Base-by-base conservation (phyloP, 2,329 filamentous ascomycete genomes). In the Catunica adiposa region DNA sequence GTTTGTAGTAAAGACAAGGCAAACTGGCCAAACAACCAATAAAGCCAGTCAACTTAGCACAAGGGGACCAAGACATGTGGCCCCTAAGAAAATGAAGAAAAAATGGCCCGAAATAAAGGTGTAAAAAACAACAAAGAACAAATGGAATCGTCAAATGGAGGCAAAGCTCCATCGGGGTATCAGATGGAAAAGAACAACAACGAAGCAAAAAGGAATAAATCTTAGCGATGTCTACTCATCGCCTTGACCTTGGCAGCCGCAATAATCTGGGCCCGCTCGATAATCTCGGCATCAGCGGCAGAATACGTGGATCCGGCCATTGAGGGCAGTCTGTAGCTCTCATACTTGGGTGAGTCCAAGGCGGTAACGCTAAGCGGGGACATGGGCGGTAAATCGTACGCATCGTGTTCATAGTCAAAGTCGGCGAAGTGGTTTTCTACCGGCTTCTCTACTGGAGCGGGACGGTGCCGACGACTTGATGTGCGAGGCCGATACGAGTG, bases 321-420 rank as follows among this genome's bases (percentile, higher is more conserved):
- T 15, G 38, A 53, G 5, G 47, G 23, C 3, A 56, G 54, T 17
- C 54, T 40, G 11, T 17, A 15, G 6, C 15, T 34, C 11, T n/a
- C 23, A 22, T 48, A 29, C 25, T 34, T 17, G 40, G 25, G 11
- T n/a, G 51, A 40, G 1, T 37, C 51, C n/a, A 23, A 25, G 25
- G 17, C 31, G 6, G 7, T 11, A 25, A 17, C 14, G 9, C 17
- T 22, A 1, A 37, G 25, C 7, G 31, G 15, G 15, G 40, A 42
- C 7, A 50, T 14, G 20, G 54, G 48, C 15, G 46, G 55, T 8
- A 52, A 51, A 29, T 52, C 47, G 22, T 26, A 53, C 7, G 40
- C 5, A 9, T 53, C 31, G 34, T 57, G 34, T 22, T 55, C 53
- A 26, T 58, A 58, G 26, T 58, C 56, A 25, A 56, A 59, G 42